A percentile compares a stretch with the other conserved stretches of the same genome.
Evolutionary conservation across 2,329 filamentous ascomycete genomes (phyloP).

Genomic region (Diaporthe aspalathi): DNA sequence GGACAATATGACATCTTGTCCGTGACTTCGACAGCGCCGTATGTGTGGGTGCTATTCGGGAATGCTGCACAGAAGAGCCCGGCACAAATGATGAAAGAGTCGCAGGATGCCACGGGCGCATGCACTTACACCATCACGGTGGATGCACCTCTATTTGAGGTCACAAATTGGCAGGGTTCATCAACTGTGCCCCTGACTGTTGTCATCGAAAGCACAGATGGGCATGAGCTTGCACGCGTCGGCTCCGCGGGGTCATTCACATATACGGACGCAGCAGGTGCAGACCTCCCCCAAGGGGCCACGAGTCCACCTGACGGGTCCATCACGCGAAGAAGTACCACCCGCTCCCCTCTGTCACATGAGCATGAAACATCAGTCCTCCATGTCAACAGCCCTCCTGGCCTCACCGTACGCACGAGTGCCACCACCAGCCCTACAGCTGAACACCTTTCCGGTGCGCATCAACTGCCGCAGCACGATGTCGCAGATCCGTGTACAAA

Average conservation of each 20-base stretch:
- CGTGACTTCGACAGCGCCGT: constrained; percentile 65
- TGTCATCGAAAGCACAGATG: constrained; percentile 62
- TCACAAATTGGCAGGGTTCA: constrained; percentile 60
- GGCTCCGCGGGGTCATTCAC: constrained; percentile 59
- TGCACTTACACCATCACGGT: constrained; percentile 79
- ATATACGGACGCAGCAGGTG: constrained; percentile 48
- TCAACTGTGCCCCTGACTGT: constrained; percentile 66
- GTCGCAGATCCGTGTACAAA: constrained; percentile 60
- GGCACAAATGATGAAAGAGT: constrained; percentile 72
- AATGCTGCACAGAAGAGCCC: constrained; percentile 70
- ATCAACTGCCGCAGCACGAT: constrained; percentile 41
- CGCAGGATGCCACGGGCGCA: constrained; percentile 65
- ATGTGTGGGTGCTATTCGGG: constrained; percentile 81
- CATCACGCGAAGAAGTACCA: constrained; percentile 39
- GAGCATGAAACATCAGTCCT: constrained; percentile 38
- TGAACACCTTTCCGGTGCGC: constrained; percentile 43
- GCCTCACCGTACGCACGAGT: constrained; percentile 47
- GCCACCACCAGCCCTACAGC: constrained; percentile 47
- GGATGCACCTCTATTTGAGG: constrained; percentile 73
- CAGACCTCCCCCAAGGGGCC: constrained; percentile 45
- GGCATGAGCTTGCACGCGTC: constrained; percentile 64
- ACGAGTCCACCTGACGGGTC: constrained; percentile 52
- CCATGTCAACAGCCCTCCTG: constrained; percentile 53
- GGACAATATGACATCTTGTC: constrained; percentile 77
- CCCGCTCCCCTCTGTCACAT: constrained; percentile 39